A percentile compares a stretch with the other conserved stretches of the same genome.
phyloP scores from a whole-genome alignment of 768 basidiomycete species.

The Trametes cinnabarina region DNA sequence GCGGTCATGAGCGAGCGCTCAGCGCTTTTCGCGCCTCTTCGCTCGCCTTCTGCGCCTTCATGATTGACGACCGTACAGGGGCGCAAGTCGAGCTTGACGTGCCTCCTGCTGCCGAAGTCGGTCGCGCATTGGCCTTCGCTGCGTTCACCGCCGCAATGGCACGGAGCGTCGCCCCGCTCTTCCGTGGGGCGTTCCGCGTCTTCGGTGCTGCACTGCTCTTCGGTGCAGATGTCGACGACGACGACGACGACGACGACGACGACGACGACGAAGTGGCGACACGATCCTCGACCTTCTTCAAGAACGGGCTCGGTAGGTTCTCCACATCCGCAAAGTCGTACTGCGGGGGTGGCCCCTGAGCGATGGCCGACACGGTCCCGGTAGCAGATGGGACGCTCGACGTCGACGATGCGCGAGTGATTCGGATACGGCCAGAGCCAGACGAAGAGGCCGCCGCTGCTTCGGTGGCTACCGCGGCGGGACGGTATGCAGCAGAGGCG shows the following conservation, averaged over 20 bases:
- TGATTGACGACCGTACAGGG: constrained; percentile 40
- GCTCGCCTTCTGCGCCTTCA: constrained; percentile 46
- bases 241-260: constrained; percentile 21
- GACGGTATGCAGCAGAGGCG: constrained; percentile 6
- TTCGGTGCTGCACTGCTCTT: background rate
- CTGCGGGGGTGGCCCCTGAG: constrained; percentile 17
- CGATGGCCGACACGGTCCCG: background rate
- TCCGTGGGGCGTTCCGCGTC: constrained; percentile 20
- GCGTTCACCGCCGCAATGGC: constrained; percentile 51
- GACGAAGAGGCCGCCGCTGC: constrained; percentile 9
- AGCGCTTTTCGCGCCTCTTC: constrained; percentile 52
- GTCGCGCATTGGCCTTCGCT: constrained; percentile 46
- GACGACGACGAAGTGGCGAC: constrained; percentile 17
- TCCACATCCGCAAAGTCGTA: constrained; percentile 79
- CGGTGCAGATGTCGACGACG: constrained; percentile 17
- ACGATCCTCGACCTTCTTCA: constrained; percentile 48
- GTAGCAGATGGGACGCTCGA: constrained; percentile 10
- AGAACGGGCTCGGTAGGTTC: constrained; percentile 82
- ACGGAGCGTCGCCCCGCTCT: constrained; percentile 49
- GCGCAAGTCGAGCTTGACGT: constrained; percentile 3
- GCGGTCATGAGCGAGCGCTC: constrained; percentile 6
- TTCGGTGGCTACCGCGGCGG: constrained; percentile 5
- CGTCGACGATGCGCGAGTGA: constrained; percentile 15
- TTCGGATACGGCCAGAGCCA: constrained; percentile 12
- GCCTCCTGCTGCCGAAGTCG: background rate